Evolutionary conservation across 176 grass and related monocot genomes (phyloP).

Genomic region (Areca catechu): DNA sequence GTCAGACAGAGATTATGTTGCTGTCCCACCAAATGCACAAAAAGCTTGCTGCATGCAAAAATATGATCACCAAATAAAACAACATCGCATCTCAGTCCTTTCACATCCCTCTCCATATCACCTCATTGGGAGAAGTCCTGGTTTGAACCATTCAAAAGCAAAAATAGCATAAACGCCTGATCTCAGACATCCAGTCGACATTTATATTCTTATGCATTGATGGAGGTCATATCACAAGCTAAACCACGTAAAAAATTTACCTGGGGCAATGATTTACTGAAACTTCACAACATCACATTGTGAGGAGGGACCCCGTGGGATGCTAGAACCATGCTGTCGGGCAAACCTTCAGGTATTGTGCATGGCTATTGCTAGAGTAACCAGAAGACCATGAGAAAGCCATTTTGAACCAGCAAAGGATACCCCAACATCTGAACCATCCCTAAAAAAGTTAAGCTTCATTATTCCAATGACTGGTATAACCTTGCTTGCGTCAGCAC

Average conservation of each 20-base stretch:
- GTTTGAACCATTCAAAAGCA: too few relatives aligned
- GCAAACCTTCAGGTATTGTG: slow-evolving; percentile 98
- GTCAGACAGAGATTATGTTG: too few relatives aligned
- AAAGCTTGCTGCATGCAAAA: too few relatives aligned
- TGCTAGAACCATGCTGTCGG: slow-evolving; percentile 84
- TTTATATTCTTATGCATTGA: too few relatives aligned
- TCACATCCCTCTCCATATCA: too few relatives aligned
- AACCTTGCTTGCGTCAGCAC: slow-evolving; percentile 90
- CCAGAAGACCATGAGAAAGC: slow-evolving; percentile 75
- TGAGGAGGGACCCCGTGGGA: slow-evolving; percentile 74
- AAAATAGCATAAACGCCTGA: too few relatives aligned
- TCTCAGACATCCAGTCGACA: too few relatives aligned
- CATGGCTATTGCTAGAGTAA: slow-evolving; percentile 85
- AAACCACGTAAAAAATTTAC: slow-evolving; percentile 24
- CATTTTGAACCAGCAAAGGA: slow-evolving; percentile 92
- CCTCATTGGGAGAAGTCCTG: too few relatives aligned
- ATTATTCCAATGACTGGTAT: slow-evolving; percentile 98
- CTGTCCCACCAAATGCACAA: too few relatives aligned
- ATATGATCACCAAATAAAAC: too few relatives aligned
- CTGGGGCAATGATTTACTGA: slow-evolving; percentile 95
- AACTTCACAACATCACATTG: slow-evolving; percentile 94
- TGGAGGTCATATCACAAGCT: too few relatives aligned
- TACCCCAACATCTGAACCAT: slow-evolving; percentile 88
- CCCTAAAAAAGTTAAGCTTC: slow-evolving; percentile 89
- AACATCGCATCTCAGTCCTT: too few relatives aligned